phyloP scores from a whole-genome alignment of 2,329 filamentous ascomycete genomes.

The Epichloe festucae region DNA sequence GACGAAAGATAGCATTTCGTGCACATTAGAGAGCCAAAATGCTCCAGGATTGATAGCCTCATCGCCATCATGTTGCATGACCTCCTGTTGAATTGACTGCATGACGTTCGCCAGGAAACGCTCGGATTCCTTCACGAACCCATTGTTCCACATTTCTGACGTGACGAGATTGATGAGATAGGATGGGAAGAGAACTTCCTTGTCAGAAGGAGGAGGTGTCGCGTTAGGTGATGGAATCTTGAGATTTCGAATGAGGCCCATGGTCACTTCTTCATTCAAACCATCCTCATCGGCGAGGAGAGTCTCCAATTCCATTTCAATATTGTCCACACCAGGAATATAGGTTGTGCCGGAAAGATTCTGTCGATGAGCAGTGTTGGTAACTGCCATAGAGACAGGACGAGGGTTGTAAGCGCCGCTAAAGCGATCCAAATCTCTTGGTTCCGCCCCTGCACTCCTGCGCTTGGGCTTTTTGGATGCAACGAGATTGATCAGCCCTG shows the following conservation, averaged over 20 bases:
- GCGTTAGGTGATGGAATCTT: slow-evolving; percentile 87
- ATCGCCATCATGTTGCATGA: slow-evolving; percentile 97
- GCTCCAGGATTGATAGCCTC: slow-evolving; percentile 94
- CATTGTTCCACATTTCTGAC: slow-evolving; percentile 99
- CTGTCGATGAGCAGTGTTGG: slow-evolving; percentile 52
- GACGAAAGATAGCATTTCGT: slow-evolving; percentile 99
- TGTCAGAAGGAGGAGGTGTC: slow-evolving; percentile 84
- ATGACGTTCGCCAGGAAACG: slow-evolving; percentile 98
- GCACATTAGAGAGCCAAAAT: slow-evolving; percentile 98
- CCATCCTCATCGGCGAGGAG: slow-evolving; percentile 91
- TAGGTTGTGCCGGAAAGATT: slow-evolving; percentile 65
- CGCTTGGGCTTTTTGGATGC: slow-evolving; percentile 95
- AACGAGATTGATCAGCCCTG: slow-evolving; percentile 89
- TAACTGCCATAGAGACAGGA: slow-evolving; percentile 89
- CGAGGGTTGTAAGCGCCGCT: slow-evolving; percentile 87
- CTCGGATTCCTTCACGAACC: slow-evolving; percentile 98
- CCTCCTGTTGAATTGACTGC: slow-evolving; percentile 98
- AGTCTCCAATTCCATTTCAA: slow-evolving; percentile 89
- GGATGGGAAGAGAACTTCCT: slow-evolving; percentile 95
- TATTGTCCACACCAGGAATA: slow-evolving; percentile 70
- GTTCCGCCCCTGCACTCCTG: slow-evolving; percentile 78
- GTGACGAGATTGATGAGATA: slow-evolving; percentile 99
- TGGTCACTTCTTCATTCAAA: slow-evolving; percentile 90
- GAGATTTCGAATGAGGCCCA: slow-evolving; percentile 89
- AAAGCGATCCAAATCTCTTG: slow-evolving; percentile 76